These are phyloP conservation scores for Phalaenopsis hybrid DNA, from an alignment of 116 monocot genomes.

Conservation along the genomic window DNA sequence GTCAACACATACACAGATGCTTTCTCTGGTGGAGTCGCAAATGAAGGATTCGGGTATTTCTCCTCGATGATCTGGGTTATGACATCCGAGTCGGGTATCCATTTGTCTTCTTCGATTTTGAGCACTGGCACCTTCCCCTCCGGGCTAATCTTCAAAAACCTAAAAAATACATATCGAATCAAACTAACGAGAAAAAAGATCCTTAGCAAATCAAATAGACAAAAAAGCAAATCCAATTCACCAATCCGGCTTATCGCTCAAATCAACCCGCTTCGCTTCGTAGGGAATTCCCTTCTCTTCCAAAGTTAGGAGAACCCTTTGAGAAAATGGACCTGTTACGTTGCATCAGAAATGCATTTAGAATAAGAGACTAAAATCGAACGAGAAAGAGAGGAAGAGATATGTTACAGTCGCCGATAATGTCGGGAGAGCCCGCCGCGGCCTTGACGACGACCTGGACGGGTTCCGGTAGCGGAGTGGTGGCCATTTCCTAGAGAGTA, in stretches of 20 bases:
- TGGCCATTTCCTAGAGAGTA: conserved; percentile 3
- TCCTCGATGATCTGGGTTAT: conserved; percentile 72
- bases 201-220: neutral
- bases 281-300: conserved; percentile 71
- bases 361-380: neutral
- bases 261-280: conserved; percentile 42
- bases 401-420: conserved; percentile 33
- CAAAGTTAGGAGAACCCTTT: conserved; percentile 52
- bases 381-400: neutral
- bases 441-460: conserved; percentile 34
- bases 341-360: neutral
- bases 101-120: conserved; percentile 41
- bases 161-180: conserved; percentile 8
- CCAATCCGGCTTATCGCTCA: conserved; percentile 55
- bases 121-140: conserved; percentile 78
- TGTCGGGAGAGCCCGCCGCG: conserved; percentile 19
- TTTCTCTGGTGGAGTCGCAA: conserved; percentile 54
- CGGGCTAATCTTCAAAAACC: conserved; percentile 76
- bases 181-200: neutral
- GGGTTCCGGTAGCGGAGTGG: conserved; percentile 4
- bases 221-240: neutral
- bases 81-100: conserved; percentile 80
- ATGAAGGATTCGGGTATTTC: conserved; percentile 63
- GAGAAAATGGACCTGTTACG: conserved; percentile 52
- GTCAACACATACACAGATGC: conserved; percentile 50